Base-by-base conservation (phyloP, 164 flowering plant species). In the Sedum album region DNA sequence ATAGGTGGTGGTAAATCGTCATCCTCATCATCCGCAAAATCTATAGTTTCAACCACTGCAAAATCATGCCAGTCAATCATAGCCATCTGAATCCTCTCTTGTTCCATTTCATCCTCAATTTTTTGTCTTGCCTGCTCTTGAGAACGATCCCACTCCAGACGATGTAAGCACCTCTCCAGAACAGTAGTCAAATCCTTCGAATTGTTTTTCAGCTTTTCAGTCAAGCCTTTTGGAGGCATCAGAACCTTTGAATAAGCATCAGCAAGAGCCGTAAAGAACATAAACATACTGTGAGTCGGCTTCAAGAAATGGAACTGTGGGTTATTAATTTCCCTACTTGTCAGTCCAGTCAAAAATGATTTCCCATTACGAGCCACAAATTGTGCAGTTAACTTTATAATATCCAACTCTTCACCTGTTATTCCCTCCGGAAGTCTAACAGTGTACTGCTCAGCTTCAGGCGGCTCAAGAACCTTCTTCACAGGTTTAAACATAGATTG, bases 61-160 rank as follows among this genome's bases (percentile, higher is more conserved):
- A 95, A 95, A 79, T 95, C 97, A 80, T 95, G 99, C 99, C 97
- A 95, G 74, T 95, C 99, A 76, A 95, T 95, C 99, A 90, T 90
- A 2, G 97, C 96, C 97, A 89, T 92, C 75, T 84, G 93, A 76
- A 87, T 60, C 36, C 99, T 71, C 75, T 95, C 99, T 75, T 87
- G 97, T 81, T 95, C 97, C 64, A 88, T 84, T 80, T 92, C 99
- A 76, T 95, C 98, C 73, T 95, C 99, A 26, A 93, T 96, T 73
- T 89, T 89, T 75, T 90, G 97, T 81, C 99, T 83, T 1, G 97
- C 98, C 80, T 92, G 99, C 76, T 90, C 99, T 65, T 95, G 99
- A 0, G 97, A 89, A 30, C 84, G 79, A 66, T 95, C 99, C 99
- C 99, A 95, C 69, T 95, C 97, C 31, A 92, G 79, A 53, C 99